A percentile compares a stretch with the other conserved stretches of the same genome.
phyloP scores from a whole-genome alignment of 1,284 basidiomycete genomes.

The Pterulicium gracile region DNA sequence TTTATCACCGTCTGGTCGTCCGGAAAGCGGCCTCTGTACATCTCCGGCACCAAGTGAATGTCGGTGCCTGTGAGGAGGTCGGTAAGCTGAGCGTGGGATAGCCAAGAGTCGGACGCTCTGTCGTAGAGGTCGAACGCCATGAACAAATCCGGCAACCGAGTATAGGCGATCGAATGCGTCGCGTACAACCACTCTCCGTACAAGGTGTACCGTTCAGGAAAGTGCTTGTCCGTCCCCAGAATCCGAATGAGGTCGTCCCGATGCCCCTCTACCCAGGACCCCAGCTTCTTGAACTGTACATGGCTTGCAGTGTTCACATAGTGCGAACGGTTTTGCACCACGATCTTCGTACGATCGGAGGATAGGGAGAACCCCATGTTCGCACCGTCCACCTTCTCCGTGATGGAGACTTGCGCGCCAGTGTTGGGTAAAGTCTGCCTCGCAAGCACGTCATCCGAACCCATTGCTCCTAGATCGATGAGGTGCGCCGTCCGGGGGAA shows the following conservation, averaged over 20 bases:
- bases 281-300: constrained; percentile 49
- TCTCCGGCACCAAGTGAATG: constrained; percentile 32
- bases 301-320: constrained; percentile 42
- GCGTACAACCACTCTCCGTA: constrained; percentile 57
- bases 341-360: constrained; percentile 29
- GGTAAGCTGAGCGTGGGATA: constrained; percentile 25
- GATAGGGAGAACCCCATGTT: constrained; percentile 57
- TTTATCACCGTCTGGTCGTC: constrained; percentile 24
- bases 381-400: constrained; percentile 58
- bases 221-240: constrained; percentile 37
- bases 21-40: constrained; percentile 30
- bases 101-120: constrained; percentile 30
- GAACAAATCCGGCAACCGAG: constrained; percentile 39
- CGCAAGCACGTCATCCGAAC: constrained; percentile 36
- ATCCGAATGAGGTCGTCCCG: constrained; percentile 30
- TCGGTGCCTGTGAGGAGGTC: constrained; percentile 24
- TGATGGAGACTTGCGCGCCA: constrained; percentile 31
- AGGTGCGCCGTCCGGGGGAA: constrained; percentile 54
- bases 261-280: constrained; percentile 38
- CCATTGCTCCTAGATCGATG: constrained; percentile 43
- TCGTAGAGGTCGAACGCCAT: constrained; percentile 54
- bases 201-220: constrained; percentile 44
- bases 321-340: constrained; percentile 57
- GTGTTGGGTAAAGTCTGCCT: constrained; percentile 9
- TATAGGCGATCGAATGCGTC: constrained; percentile 50